Conservation (phyloP, 192 early-diverging fungal genomes). For the Lunasporangiospora selenospora region DNA sequence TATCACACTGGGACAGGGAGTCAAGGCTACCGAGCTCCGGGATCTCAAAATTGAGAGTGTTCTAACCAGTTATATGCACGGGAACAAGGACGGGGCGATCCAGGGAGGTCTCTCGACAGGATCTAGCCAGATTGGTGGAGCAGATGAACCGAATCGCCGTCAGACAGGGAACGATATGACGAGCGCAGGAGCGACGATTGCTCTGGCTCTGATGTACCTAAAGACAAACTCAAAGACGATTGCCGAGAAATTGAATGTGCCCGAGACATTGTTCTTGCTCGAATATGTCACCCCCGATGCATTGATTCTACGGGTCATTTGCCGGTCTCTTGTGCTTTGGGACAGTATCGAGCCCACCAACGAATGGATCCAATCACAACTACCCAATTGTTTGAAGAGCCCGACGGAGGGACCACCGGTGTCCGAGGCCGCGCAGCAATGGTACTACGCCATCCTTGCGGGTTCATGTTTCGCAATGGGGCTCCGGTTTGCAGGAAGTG, state of each 20-base stretch:
- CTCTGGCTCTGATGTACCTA: constrained; percentile 84
- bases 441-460: constrained; percentile 67
- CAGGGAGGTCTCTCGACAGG: background rate
- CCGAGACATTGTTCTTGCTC: constrained; percentile 61
- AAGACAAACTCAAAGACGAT: constrained; percentile 75
- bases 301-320: constrained; percentile 71
- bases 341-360: constrained; percentile 62
- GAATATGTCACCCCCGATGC: constrained; percentile 78
- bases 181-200: constrained; percentile 74
- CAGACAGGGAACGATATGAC: constrained; percentile 57
- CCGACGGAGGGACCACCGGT: constrained; percentile 9
- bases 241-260: constrained; percentile 70
- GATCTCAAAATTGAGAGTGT: constrained; percentile 67
- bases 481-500: constrained; percentile 72
- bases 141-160: constrained; percentile 2
- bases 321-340: constrained; percentile 81
- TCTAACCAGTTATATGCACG: constrained; percentile 62
- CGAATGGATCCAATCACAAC: constrained; percentile 69
- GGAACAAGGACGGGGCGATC: constrained; percentile 41
- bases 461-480: constrained; percentile 75
- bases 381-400: constrained; percentile 65
- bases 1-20: constrained; percentile 73
- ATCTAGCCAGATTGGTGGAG: background rate
- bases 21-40: constrained; percentile 51
- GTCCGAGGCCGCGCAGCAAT: constrained; percentile 57